Conservation (phyloP, 345 rosid genomes). For the Bruguiera parviflora region DNA sequence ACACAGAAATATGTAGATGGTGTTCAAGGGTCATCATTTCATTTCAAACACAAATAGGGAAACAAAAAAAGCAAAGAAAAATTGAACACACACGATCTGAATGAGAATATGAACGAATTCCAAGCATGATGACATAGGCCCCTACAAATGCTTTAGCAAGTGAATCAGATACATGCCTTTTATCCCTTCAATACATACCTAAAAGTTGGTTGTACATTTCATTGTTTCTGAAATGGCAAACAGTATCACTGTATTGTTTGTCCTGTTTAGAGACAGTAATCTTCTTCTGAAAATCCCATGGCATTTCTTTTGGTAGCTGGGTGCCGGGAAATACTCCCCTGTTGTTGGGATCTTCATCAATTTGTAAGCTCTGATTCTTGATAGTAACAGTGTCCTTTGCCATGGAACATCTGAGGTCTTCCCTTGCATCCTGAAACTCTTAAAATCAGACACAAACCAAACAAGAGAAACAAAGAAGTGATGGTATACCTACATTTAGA, state of each 20-base stretch:
- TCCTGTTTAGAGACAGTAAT: slow-evolving; percentile 64
- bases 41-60: background rate
- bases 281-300: slow-evolving; percentile 77
- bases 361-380: slow-evolving; percentile 70
- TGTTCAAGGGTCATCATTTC: background rate
- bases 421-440: slow-evolving; percentile 72
- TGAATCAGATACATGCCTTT: background rate
- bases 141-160: background rate
- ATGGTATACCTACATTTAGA: slow-evolving; percentile 57
- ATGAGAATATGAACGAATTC: background rate
- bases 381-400: slow-evolving; percentile 74
- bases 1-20: too few relatives aligned
- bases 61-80: too few relatives aligned
- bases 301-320: slow-evolving; percentile 32
- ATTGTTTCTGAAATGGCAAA: slow-evolving; percentile 39
- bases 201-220: slow-evolving; percentile 53
- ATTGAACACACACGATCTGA: background rate
- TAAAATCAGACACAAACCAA: slow-evolving; percentile 29
- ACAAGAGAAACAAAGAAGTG: background rate
- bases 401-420: slow-evolving; percentile 88
- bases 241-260: slow-evolving; percentile 44
- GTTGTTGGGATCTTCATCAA: slow-evolving; percentile 36
- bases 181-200: slow-evolving; percentile 37
- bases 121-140: too few relatives aligned
- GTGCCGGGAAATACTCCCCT: slow-evolving; percentile 21